These are phyloP conservation scores for Platanthera guangdongensis DNA, from an alignment of 106 monocot species.

Conservation along the genomic window DNA sequence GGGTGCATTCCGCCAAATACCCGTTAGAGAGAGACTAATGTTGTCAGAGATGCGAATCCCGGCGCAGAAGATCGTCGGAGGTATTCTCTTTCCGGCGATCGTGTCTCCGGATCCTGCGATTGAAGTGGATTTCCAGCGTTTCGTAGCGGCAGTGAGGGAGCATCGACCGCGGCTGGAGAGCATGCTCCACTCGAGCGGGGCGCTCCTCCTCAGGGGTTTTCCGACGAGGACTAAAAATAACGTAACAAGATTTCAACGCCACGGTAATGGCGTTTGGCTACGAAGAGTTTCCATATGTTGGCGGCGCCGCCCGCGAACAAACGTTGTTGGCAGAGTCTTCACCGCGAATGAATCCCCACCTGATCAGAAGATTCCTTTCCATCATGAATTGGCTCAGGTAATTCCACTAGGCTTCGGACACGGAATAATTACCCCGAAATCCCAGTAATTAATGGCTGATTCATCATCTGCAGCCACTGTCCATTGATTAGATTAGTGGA, in stretches of 20 bases:
- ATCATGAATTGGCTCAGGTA: slow-evolving; percentile 94
- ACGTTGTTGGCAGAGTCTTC: slow-evolving; percentile 78
- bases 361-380: slow-evolving; percentile 83
- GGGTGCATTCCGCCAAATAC: no score
- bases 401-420: background rate
- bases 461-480: no score
- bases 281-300: slow-evolving; percentile 74
- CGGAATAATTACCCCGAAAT: no score
- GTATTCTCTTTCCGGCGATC: slow-evolving; percentile 49
- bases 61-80: slow-evolving; percentile 38
- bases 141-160: slow-evolving; percentile 27
- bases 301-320: slow-evolving; percentile 80
- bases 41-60: slow-evolving; percentile 45
- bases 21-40: background rate
- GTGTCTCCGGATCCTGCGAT: slow-evolving; percentile 23
- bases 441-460: no score
- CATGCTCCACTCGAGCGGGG: slow-evolving; percentile 47
- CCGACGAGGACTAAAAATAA: slow-evolving; percentile 43
- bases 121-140: slow-evolving; percentile 20
- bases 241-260: slow-evolving; percentile 68
- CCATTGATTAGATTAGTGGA: no score
- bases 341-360: slow-evolving; percentile 96
- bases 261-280: slow-evolving; percentile 75
- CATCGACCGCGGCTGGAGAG: slow-evolving; percentile 39
- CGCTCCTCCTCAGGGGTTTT: slow-evolving; percentile 63